Evolutionary conservation across 225 moss, liverwort and hornwort species (phyloP).

Genomic region (Antitrichia curtipendula): DNA sequence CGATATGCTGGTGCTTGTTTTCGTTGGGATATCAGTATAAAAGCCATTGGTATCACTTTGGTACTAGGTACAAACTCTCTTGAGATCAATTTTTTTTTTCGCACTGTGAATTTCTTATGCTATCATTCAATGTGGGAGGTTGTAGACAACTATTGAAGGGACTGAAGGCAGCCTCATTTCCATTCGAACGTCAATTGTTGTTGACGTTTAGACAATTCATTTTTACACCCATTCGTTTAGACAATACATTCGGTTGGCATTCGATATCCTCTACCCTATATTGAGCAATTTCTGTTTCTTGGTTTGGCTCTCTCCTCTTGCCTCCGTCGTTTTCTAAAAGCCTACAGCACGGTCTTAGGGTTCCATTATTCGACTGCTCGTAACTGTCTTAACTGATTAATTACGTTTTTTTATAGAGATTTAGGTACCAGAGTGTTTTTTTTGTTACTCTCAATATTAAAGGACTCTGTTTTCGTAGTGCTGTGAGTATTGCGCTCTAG

Average conservation of each 20-base stretch:
- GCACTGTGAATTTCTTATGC: neutral
- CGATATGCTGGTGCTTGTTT: neutral
- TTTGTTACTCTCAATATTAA: neutral
- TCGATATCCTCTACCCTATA: neutral
- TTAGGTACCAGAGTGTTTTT: neutral
- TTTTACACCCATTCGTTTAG: neutral
- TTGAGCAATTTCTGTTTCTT: neutral
- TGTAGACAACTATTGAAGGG: neutral
- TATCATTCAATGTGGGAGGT: neutral
- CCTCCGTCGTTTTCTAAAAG: neutral
- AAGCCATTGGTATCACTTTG: neutral
- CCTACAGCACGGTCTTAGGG: neutral
- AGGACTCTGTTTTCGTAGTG: neutral
- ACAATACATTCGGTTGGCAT: neutral
- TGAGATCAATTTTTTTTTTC: neutral
- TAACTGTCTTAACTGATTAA: neutral
- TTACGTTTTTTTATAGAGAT: neutral
- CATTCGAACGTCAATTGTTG: neutral
- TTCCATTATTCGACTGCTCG: neutral
- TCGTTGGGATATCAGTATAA: too few species aligned
- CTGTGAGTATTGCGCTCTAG: neutral
- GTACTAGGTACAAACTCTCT: neutral
- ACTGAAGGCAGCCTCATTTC: neutral
- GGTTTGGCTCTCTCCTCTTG: neutral
- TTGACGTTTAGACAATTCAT: neutral